Percentiles rank a stretch among this genome's conserved stretches.
These are phyloP conservation scores for Begonia loranthoides DNA, from an alignment of 306 rosid genomes.

Conservation along the genomic window DNA sequence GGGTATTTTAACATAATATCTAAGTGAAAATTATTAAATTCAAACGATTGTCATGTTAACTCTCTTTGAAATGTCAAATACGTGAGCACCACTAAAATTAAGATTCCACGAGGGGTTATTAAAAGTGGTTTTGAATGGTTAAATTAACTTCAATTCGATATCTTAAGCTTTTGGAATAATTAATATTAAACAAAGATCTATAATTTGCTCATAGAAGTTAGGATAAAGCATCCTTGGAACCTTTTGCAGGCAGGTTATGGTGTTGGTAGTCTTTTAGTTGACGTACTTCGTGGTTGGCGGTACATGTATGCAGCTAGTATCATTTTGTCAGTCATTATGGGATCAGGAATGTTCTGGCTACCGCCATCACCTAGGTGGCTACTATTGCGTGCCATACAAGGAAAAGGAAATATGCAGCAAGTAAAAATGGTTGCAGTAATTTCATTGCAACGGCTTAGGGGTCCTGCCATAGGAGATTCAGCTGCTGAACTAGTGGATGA, in stretches of 20 bases:
- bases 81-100: too few species aligned
- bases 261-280: slow-evolving; percentile 75
- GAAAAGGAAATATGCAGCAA: slow-evolving; percentile 43
- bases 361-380: slow-evolving; percentile 93
- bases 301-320: slow-evolving; percentile 62
- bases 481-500: slow-evolving; percentile 69
- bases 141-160: too few species aligned
- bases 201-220: too few species aligned
- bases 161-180: too few species aligned
- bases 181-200: too few species aligned
- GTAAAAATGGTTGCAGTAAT: slow-evolving; percentile 35
- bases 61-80: too few species aligned
- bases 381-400: slow-evolving; percentile 67
- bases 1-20: too few species aligned
- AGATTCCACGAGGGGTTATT: too few species aligned
- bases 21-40: too few species aligned
- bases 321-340: slow-evolving; percentile 69
- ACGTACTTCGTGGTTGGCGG: slow-evolving; percentile 71
- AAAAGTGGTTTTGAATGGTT: too few species aligned
- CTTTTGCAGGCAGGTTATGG: slow-evolving; percentile 73
- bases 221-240: slow-evolving; percentile 4
- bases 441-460: slow-evolving; percentile 53
- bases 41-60: too few species aligned
- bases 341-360: slow-evolving; percentile 86
- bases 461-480: slow-evolving; percentile 34